Percentiles rank a stretch among this genome's conserved stretches.
phyloP scores from a whole-genome alignment of 331 rosid genomes.

The Malus hybrid region DNA sequence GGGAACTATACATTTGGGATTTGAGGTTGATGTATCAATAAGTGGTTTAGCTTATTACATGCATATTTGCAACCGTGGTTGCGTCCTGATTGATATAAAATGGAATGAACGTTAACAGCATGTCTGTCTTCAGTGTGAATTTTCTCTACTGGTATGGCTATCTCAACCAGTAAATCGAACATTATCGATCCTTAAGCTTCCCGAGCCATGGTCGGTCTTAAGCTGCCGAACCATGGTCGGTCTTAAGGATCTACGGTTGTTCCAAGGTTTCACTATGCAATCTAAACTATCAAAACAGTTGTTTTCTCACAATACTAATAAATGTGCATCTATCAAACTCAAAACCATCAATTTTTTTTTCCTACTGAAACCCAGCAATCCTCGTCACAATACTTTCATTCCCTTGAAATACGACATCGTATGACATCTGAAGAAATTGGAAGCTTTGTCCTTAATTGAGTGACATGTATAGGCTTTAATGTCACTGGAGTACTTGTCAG shows the following conservation, averaged over 20 bases:
- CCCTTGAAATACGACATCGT: background rate
- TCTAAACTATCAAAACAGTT: background rate
- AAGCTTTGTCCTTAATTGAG: background rate
- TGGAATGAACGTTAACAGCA: background rate
- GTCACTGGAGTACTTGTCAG: background rate
- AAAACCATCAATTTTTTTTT: background rate
- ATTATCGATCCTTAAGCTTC: background rate
- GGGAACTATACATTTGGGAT: background rate
- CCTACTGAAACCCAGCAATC: background rate
- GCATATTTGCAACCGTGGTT: background rate
- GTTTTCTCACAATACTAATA: too few species aligned
- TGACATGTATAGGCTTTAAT: background rate
- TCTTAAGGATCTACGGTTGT: background rate
- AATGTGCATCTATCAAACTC: too few species aligned
- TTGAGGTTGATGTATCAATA: background rate
- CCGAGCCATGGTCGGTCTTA: background rate
- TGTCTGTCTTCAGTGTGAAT: too few species aligned
- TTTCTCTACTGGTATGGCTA: background rate
- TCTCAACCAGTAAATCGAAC: background rate
- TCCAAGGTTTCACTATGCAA: background rate
- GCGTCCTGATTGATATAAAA: background rate
- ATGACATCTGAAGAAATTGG: background rate
- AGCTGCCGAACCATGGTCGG: background rate
- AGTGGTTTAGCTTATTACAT: background rate
- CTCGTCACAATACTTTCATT: background rate